Conservation (phyloP, 1,284 basidiomycete genomes). For the Austroboletus rostrupii region DNA sequence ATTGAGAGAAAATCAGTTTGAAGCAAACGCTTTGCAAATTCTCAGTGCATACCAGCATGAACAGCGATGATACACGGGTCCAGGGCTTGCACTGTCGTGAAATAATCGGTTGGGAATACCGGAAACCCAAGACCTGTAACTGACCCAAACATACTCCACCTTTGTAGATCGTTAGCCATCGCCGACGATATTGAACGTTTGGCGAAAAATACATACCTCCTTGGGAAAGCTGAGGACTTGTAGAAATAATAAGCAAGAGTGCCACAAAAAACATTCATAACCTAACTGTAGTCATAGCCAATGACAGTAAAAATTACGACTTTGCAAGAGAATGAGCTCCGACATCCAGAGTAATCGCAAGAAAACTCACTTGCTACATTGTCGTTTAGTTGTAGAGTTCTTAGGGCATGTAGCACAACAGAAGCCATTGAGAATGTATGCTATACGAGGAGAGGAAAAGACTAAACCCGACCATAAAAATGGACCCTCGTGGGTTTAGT, state of each 20-base stretch:
- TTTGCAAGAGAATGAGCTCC: background rate
- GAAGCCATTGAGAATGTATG: background rate
- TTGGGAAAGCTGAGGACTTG: background rate
- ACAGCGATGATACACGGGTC: constrained; percentile 1
- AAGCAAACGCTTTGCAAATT: background rate
- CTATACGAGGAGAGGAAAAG: background rate
- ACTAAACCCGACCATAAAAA: background rate
- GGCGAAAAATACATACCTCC: constrained; percentile 1
- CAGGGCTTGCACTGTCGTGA: background rate
- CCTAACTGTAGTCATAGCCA: constrained; percentile 5
- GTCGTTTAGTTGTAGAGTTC: background rate
- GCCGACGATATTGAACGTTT: background rate
- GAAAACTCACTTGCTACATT: background rate
- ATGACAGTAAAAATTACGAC: background rate
- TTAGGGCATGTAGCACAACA: background rate
- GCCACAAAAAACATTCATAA: background rate
- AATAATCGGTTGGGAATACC: background rate
- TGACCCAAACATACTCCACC: constrained; percentile 7
- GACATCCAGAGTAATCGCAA: background rate
- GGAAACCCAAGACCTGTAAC: background rate
- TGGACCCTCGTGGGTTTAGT: background rate
- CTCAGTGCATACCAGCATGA: background rate
- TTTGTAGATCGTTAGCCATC: background rate
- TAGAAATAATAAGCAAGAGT: background rate
- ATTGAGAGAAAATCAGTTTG: background rate